Evolutionary conservation across 2,329 filamentous ascomycete genomes (phyloP), one percentile per base, ranked within the genome.

Genomic region (Calonectria ilicicola): DNA sequence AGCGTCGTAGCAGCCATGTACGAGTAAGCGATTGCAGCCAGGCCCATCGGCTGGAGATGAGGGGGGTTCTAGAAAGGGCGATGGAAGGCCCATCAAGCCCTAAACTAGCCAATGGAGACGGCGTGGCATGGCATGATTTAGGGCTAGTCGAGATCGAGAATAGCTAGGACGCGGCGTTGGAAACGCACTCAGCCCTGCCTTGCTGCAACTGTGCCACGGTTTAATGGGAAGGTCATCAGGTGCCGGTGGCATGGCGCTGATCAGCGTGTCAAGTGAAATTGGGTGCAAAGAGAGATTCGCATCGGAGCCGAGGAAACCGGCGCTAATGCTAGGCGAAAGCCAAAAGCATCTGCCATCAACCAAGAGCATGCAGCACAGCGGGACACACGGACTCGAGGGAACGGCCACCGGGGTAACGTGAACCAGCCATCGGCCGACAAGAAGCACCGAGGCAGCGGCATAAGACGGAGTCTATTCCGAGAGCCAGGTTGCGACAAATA

Each of bases 301-400:
- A 32, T 78, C 77, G 77, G 77, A 78, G 77, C 77, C 77, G 77
- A 79, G 67, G 69, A 70, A 74, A 69, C 72, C 70, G 72, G 72
- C 65, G 73, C 73, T 75, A 73, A 71, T 64, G 60, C 35, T 42
- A 44, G 58, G 27, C 35, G 38, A 53, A 62, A 44, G 27, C 40
- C 67, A 65, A 72, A 75, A 64, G 68, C 63, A 65, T 42, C 44
- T 49, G 46, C 44, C 46, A 65, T 53, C 63, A 51, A 40, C 32
- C 46, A 53, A 42, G 38, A 62, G 38, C 23, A 65, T 44, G 44
- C 21, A 49, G 19, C 60, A n/a, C 23, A 35, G 44, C 35, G 32
- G 46, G 63, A 56, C 58, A 64, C 58, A 58, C 60, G 60, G 60
- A 58, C 49, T 32, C 19, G 56, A 56, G 65, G 26, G 29, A 40